Conservation (phyloP, 257 asterid genomes). For the Craterostigma plantagineum region DNA sequence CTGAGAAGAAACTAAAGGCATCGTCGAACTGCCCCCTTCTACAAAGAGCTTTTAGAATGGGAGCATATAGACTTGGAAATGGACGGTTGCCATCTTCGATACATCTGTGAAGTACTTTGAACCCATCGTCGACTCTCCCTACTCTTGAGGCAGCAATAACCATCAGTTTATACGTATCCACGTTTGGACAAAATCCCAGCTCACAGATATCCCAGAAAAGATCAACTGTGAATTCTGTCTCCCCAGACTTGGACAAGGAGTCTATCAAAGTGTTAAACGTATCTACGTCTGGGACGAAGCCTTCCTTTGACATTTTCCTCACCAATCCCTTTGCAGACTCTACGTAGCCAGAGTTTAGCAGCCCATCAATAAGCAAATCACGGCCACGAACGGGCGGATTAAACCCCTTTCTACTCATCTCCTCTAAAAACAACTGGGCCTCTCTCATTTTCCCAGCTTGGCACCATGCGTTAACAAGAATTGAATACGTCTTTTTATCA, state of each 20-base stretch:
- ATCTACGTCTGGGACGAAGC: constrained; percentile 68
- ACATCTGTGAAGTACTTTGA: constrained; percentile 52
- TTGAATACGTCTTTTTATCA: constrained; percentile 63
- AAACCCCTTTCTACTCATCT: constrained; percentile 78
- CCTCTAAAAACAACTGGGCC: constrained; percentile 88
- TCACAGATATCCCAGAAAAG: constrained; percentile 57
- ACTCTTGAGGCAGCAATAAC: constrained; percentile 47
- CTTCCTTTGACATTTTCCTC: constrained; percentile 77
- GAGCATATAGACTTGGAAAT: constrained; percentile 92
- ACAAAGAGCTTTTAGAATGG: constrained; percentile 55
- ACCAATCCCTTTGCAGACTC: constrained; percentile 87
- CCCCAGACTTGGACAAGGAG: constrained; percentile 59
- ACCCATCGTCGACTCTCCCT: constrained; percentile 67
- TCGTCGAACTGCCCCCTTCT: constrained; percentile 76
- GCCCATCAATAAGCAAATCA: constrained; percentile 72
- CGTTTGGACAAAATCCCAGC: constrained; percentile 55
- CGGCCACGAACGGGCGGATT: constrained; percentile 96
- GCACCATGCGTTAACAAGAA: constrained; percentile 92
- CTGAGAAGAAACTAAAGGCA: constrained; percentile 79
- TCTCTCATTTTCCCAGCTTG: constrained; percentile 89
- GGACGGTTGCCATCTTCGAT: constrained; percentile 80
- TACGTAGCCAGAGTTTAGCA: constrained; percentile 87
- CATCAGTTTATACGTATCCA: constrained; percentile 51
- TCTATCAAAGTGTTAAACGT: constrained; percentile 75
- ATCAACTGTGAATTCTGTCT: constrained; percentile 51